Evolutionary conservation across 768 basidiomycete genomes (phyloP).

Genomic region (Pluteus cervinus): DNA sequence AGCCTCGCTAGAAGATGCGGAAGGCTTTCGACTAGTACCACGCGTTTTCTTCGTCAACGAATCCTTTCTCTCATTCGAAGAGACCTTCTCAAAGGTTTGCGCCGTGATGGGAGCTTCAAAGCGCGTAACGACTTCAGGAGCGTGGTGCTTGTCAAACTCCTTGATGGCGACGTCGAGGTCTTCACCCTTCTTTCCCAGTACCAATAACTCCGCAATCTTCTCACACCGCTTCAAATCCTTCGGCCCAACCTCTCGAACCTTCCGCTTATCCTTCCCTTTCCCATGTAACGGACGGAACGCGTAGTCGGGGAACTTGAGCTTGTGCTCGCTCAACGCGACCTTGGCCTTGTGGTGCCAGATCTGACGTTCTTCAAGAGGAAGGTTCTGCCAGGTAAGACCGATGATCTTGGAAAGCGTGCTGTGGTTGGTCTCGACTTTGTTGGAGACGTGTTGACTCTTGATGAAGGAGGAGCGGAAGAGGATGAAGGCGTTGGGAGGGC

Average conservation of each 20-base stretch:
- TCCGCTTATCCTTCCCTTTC: conserved; percentile 49
- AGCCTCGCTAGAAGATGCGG: no score
- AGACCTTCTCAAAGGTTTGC: conserved; percentile 62
- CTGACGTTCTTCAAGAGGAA: conserved; percentile 69
- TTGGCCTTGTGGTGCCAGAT: conserved; percentile 76
- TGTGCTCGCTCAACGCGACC: conserved; percentile 70
- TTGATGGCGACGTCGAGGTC: conserved; percentile 52
- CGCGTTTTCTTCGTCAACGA: no score
- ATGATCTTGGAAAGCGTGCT: conserved; percentile 82
- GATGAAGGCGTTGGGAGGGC: conserved; percentile 84
- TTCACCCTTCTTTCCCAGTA: conserved; percentile 54
- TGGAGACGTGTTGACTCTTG: conserved; percentile 70
- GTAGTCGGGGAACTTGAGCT: conserved; percentile 73
- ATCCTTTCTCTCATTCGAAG: no score
- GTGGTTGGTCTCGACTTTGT: conserved; percentile 76
- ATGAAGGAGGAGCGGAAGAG: conserved; percentile 82
- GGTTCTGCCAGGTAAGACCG: conserved; percentile 75
- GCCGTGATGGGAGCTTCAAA: conserved; percentile 78
- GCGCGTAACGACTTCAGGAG: conserved; percentile 62
- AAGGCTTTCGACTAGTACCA: no score
- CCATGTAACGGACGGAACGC: conserved; percentile 68
- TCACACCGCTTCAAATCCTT: conserved; percentile 63
- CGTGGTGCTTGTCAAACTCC: conserved; percentile 53
- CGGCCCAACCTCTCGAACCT: conserved; percentile 60
- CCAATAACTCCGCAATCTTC: conserved; percentile 63